phyloP scores from a whole-genome alignment of 2,329 filamentous ascomycete species.

The Blastomyces gilchristii region DNA sequence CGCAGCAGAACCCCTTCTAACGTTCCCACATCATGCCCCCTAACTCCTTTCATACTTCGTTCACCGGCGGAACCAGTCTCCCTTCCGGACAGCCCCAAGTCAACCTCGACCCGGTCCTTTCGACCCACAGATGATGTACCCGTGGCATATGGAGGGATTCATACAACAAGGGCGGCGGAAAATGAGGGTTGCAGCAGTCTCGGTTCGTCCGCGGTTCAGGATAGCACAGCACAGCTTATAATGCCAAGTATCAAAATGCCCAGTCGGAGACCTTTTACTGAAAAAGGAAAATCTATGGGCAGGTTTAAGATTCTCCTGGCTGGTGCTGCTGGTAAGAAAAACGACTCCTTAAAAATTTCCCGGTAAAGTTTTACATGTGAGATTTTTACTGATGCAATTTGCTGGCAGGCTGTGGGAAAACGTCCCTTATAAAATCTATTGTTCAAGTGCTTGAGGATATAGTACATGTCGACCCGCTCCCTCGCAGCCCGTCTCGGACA shows the following conservation, averaged over 20 bases:
- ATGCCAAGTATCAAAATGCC: slow-evolving; percentile 96
- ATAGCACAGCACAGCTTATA: slow-evolving; percentile 61
- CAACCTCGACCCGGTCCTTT: slow-evolving; percentile 48
- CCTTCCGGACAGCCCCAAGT: slow-evolving; percentile 50
- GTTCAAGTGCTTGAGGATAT: slow-evolving; percentile 82
- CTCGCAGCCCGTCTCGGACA: slow-evolving; percentile 15
- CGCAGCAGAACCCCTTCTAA: slow-evolving; percentile 17
- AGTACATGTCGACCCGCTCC: slow-evolving; percentile 70
- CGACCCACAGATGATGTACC: slow-evolving; percentile 49
- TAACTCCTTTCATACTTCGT: slow-evolving; percentile 38
- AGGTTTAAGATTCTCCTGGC: slow-evolving; percentile 82
- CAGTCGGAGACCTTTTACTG: slow-evolving; percentile 76
- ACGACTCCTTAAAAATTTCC: neutral
- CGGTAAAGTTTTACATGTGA: neutral
- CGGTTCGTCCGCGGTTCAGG: slow-evolving; percentile 24
- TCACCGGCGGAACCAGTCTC: slow-evolving; percentile 42
- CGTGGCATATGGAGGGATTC: slow-evolving; percentile 44
- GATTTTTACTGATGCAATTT: neutral
- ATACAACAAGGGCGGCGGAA: slow-evolving; percentile 46
- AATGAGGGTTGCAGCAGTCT: slow-evolving; percentile 45
- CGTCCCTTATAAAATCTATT: slow-evolving; percentile 77
- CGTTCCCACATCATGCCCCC: slow-evolving; percentile 29
- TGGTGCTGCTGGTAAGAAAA: slow-evolving; percentile 56
- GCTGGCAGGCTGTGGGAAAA: slow-evolving; percentile 66
- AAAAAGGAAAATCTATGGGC: slow-evolving; percentile 71